Evolutionary conservation across 129 eudicot genomes (phyloP), one percentile per base, ranked within the genome.

Genomic region (Pulicaria dysenterica): DNA sequence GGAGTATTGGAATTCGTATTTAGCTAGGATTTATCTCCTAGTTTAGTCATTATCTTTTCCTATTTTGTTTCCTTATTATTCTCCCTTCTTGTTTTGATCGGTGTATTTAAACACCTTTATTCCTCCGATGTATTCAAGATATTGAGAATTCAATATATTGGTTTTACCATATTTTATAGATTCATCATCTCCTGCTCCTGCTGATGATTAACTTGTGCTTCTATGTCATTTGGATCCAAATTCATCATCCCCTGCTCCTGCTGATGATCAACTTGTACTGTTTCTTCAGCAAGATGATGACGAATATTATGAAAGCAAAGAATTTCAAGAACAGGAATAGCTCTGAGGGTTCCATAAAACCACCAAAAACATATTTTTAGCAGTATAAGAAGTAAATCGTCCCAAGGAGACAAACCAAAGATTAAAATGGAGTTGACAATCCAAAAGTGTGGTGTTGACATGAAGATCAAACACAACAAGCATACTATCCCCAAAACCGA

Each of bases 401-500:
- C 68, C 65, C 65, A 75, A 66, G 17, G 67, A 67, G 80, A 75
- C 24, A 16, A 37, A 17, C 14, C 65, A 10, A 75, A 15, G 34
- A 67, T 10, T 36, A 75, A 6, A 58, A 75, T 42, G 42, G 43
- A 24, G 44, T 67, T 66, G 0, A 17, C 11, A 43, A 56, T 75
- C 68, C 66, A 75, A 75, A 75, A 75, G 31, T 66, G 73, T 45
- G 31, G 31, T 24, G 68, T 36, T 7, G 67, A 55, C 68, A 75
- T 55, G 50, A 50, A 56, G 51, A 44, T 66, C 31, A 45, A 75
- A 54, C 73, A 56, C 60, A 75, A 8, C 48, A 66, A 40, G 39
- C 43, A 66, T 10, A 39, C 10, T 2, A 45, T 56, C 19, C 56
- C 59, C 3, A 67, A 66, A 47, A 66, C 11, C 1, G 73, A 75